Base-by-base conservation (phyloP, 2,329 filamentous ascomycete genomes). In the Fusarium compactum region DNA sequence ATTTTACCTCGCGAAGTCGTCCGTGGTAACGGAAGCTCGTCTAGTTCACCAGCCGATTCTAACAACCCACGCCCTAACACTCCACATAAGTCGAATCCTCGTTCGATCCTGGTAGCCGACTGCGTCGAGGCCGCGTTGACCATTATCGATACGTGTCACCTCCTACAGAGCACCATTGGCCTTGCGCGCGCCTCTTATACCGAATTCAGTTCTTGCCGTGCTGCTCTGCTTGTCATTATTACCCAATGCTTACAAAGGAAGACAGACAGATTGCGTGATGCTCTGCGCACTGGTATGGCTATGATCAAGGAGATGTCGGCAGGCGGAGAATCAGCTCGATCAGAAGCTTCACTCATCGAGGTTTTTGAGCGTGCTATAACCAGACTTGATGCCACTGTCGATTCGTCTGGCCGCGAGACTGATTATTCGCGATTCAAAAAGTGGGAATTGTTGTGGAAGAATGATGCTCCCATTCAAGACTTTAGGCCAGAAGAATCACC, bases 151-250 rank as follows among this genome's bases (percentile, higher is more conserved):
- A 80, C 86, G 7, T 86, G 85, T 65, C 82, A 82, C 43, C 77
- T 83, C 6, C 80, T 87, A 7, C 82, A 83, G 41, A 82, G 82
- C 46, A 84, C 82, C n/a, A 82, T 84, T 16, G 86, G 85, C 18
- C 83, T 87, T 55, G 85, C 86, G 8, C 82, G 85, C 30, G 84
- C 85, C 5, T 86, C 85, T 0, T 87, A 87, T 69, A 86, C 85
- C 6, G 86, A 88, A 67, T 87, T 87, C 71, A 86, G 84, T 72
- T 84, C 85, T 5, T 87, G 85, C 53, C 85, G 86, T 44, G 85
- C 85, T 12, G 85, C 86, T 11, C 77, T 87, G 8, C 79, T 87
- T 5, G 85, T 87, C 29, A 77, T 82, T 47, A 80, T 81, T 32
- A 80, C 80, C 3, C 80, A 82, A 50, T 82, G 79, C 46, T 72